Evolutionary conservation across 257 asterid species (phyloP), one percentile per base, ranked within the genome.

Genomic region (Solanum peruvianum): DNA sequence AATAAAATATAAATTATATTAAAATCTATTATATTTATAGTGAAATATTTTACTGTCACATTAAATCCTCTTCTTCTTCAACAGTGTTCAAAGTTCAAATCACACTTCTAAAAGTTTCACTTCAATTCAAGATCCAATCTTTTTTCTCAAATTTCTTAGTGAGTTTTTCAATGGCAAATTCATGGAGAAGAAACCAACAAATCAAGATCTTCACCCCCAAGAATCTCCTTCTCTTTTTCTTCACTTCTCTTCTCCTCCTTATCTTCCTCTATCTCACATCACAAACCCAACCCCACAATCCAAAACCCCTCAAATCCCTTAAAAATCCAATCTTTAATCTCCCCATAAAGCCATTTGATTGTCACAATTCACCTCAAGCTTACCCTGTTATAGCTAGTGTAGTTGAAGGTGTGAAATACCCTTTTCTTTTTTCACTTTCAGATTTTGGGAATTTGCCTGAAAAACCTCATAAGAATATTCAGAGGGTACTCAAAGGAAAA

Each of bases 381-480:
- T 89, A 93, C 90, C 99, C 99, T 52, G 92, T 97, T 1, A 89
- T 97, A 84, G 98, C 99, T 92, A 95, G 94, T 93, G 80, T 90
- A n/a, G 99, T 97, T 21, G 99, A 97, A 90, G 99, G 99, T 39
- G 91, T 97, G 42, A 94, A 97, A 58, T 89, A 90, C 95, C 98
- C 99, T n/a, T 95, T 97, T 84, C 90, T 97, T 33, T 96, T 82
- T 85, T 97, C 99, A 0, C 98, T 96, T 85, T 92, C 99, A 27
- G 99, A 97, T 86, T 97, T 88, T 60, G 99, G 99, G 21, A 93
- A 56, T 66, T 78, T 95, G 29, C 99, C 99, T 20, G 99, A 97
- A 96, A 97, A 96, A 94, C 99, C 99, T 41, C 99, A 97, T 93
- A 97, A 97, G 84, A 97, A 97, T 91, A 97, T 96, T 64, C 95